Evolutionary conservation across 148 eudicot species (phyloP).

Genomic region (Fagopyrum homotropicum): DNA sequence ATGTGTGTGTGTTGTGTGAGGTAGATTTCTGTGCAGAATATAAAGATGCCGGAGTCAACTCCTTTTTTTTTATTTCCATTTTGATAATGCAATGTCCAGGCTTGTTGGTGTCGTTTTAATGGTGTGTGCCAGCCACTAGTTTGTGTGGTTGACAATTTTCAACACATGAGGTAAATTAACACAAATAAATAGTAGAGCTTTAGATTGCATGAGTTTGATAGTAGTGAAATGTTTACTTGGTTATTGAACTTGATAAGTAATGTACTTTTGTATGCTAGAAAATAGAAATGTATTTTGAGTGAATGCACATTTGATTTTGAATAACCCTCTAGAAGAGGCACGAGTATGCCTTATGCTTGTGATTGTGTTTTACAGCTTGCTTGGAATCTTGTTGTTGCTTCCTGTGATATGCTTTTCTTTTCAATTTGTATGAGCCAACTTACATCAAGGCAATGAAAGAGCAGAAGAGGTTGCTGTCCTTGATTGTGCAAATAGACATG

Average conservation of each 20-base stretch:
- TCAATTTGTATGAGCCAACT: conserved; percentile 37
- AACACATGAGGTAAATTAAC: conserved; percentile 50
- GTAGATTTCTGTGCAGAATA: background rate
- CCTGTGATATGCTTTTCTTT: conserved; percentile 8
- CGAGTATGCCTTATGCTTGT: conserved; percentile 39
- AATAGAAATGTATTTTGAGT: background rate
- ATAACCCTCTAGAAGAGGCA: conserved; percentile 75
- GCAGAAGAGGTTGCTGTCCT: too few relatives aligned
- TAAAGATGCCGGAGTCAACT: background rate
- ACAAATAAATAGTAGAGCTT: background rate
- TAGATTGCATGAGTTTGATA: background rate
- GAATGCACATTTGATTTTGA: conserved; percentile 67
- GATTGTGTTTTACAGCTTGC: background rate
- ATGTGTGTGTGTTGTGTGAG: background rate
- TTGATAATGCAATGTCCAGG: conserved; percentile 35
- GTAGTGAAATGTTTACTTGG: background rate
- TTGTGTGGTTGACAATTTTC: conserved; percentile 68
- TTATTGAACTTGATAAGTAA: background rate
- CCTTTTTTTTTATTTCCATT: background rate
- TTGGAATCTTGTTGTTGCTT: background rate
- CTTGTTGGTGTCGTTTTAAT: conserved; percentile 90
- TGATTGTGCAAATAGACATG: too few relatives aligned
- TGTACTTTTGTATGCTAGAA: background rate
- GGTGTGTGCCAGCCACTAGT: conserved; percentile 56
- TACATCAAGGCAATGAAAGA: conserved; percentile 62